Conservation (phyloP, 192 early-diverging fungal species). For the Coemansia sp. region DNA sequence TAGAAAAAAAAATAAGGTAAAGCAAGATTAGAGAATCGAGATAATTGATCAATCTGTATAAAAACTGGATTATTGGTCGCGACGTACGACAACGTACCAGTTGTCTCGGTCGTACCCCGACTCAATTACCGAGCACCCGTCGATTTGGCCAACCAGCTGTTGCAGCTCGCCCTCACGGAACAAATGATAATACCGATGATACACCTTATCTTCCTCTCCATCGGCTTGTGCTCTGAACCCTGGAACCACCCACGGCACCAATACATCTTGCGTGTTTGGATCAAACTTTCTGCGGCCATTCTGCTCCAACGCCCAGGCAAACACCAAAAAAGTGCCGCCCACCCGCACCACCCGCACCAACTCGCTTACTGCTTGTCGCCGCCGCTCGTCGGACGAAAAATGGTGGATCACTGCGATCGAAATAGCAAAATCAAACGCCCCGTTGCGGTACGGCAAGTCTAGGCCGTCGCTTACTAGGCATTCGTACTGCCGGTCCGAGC, state of each 20-base stretch:
- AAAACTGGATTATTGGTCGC: not conserved
- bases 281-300: constrained; percentile 77
- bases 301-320: constrained; percentile 98
- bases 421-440: constrained; percentile 86
- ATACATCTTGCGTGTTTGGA: constrained; percentile 74
- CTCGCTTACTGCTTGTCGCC: constrained; percentile 72
- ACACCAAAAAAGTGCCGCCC: constrained; percentile 74
- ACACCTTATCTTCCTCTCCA: constrained; percentile 21
- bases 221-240: constrained; percentile 35
- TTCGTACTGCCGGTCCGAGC: constrained; percentile 70
- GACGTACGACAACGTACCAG: constrained; percentile 74
- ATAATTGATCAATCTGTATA: not conserved
- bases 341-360: constrained; percentile 71
- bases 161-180: constrained; percentile 87
- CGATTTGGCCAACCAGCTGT: constrained; percentile 58
- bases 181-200: constrained; percentile 87
- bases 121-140: constrained; percentile 57
- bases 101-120: constrained; percentile 96
- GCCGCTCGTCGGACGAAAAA: constrained; percentile 74
- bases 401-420: constrained; percentile 98
- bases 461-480: constrained; percentile 80
- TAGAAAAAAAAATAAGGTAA: not conserved
- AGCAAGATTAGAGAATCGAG: not conserved
- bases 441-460: constrained; percentile 67
- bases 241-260: constrained; percentile 89